Base-by-base conservation (phyloP, 768 basidiomycete species). In the Auriscalpium vulgare region DNA sequence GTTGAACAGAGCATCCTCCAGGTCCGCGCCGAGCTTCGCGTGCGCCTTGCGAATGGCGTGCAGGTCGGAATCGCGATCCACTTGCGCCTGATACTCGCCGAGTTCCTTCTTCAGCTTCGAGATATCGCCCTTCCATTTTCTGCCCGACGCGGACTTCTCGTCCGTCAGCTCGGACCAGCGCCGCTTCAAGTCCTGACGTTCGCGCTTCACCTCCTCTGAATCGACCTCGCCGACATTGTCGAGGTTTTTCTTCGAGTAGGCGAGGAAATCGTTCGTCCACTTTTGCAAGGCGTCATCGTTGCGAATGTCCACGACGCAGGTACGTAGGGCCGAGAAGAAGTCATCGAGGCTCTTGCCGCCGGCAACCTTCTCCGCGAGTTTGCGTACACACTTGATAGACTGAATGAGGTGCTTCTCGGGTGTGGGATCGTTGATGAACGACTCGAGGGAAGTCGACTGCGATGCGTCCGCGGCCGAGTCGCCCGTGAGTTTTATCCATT, bases 341-440 rank as follows among this genome's bases (percentile, higher is more conserved):
- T 74, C 73, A 17, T 82, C 78, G 7, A 87, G 73, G 2, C 79
- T 73, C 51, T 71, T 78, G 19, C 71, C 70, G 5, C 67, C 70
- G 0, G 84, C 76, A 19, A 84, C 67, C 10, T 86, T 85, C 60
- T 83, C 78, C 40, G 79, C 64, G n/a, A 77, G 68, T 5, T 60
- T 61, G 37, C 70, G 70, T 0, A 78, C 57, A 37, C 67, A 66
- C 11, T 67, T 59, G 29, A 88, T 67, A 3, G 81, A 83, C 40
- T 75, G 73, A 47, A 77, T 71, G 29, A 87, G 66, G 59, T 86
- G 83, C 63, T 86, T 78, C 51, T 83, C 84, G 4, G 78, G 74
- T 0, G 84, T 81, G 16, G 82, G 78, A 51, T 89, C 86, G 9
- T 78, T 66, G 54, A 88, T 73, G 63, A 88, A 78, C 2, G 74